phyloP scores from a whole-genome alignment of 2,329 filamentous ascomycete species.

The Xylariomycetidae sp. region DNA sequence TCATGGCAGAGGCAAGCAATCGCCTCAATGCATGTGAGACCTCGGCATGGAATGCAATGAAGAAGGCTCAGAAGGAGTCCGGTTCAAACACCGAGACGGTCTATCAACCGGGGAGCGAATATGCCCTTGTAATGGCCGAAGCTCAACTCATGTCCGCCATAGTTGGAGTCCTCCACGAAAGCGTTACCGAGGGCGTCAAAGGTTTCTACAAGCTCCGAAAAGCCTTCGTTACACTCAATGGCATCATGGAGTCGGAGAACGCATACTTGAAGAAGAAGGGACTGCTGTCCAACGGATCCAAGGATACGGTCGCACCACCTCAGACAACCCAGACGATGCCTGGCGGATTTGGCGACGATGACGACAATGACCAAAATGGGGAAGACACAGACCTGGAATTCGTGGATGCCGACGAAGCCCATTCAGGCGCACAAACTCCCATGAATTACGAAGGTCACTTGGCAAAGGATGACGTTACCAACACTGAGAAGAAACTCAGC shows the following conservation, averaged over 20 bases:
- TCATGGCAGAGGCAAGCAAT: constrained; percentile 77
- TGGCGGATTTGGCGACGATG: constrained; percentile 11
- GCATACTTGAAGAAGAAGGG: constrained; percentile 39
- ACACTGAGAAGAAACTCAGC: constrained; percentile 21
- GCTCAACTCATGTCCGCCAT: constrained; percentile 86
- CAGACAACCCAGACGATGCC: constrained; percentile 13
- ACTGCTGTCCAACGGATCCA: constrained; percentile 20
- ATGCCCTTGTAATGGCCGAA: constrained; percentile 76
- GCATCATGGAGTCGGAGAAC: constrained; percentile 70
- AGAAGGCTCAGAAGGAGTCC: constrained; percentile 63
- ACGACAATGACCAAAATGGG: constrained; percentile 32
- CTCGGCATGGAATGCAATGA: constrained; percentile 70
- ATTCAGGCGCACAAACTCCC: constrained; percentile 40
- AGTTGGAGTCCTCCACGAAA: constrained; percentile 86
- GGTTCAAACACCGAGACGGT: constrained; percentile 36
- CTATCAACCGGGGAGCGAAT: constrained; percentile 83
- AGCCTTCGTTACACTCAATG: constrained; percentile 77
- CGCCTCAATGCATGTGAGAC: constrained; percentile 72
- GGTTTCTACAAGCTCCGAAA: constrained; percentile 92
- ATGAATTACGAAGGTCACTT: constrained; percentile 41
- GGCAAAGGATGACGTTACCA: constrained; percentile 29
- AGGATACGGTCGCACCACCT: constrained; percentile 9
- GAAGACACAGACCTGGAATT: constrained; percentile 45
- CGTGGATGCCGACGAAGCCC: constrained; percentile 49
- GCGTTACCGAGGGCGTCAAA: constrained; percentile 82